phyloP scores from a whole-genome alignment of 192 early-diverging fungal species.

The Globomyces pollinis-pini region DNA sequence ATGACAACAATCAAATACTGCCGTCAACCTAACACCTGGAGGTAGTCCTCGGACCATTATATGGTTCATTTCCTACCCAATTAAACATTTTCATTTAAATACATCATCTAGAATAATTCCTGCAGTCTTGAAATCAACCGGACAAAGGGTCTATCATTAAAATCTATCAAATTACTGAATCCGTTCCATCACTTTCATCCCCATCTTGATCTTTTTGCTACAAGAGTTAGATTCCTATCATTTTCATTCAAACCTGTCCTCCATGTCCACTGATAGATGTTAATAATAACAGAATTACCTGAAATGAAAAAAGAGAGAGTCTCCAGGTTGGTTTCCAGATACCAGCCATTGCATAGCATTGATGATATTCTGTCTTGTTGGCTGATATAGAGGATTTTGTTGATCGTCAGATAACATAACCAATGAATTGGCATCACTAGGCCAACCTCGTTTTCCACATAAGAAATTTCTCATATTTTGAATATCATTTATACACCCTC shows the following conservation, averaged over 20 bases:
- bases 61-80: constrained; percentile 46
- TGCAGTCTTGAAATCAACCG: constrained; percentile 58
- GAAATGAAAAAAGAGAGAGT: constrained; percentile 72
- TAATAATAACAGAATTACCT: constrained; percentile 25
- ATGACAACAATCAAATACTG: constrained; percentile 69
- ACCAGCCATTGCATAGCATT: constrained; percentile 64
- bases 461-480: constrained; percentile 53
- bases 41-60: constrained; percentile 60
- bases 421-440: constrained; percentile 39
- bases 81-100: not conserved
- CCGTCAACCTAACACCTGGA: constrained; percentile 60
- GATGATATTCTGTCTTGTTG: constrained; percentile 33
- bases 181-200: constrained; percentile 29
- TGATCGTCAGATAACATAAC: constrained; percentile 67
- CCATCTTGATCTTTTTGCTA: constrained; percentile 36
- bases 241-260: too few relatives aligned
- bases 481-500: constrained; percentile 45
- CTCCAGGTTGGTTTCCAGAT: constrained; percentile 53
- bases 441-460: constrained; percentile 45
- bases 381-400: constrained; percentile 19
- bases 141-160: constrained; percentile 69
- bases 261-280: constrained; percentile 63
- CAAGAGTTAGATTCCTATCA: not conserved
- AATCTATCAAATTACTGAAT: too few relatives aligned
- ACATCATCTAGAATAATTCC: constrained; percentile 67